Conservation (phyloP, 2,329 filamentous ascomycete species). For the Onygenales sp. region DNA sequence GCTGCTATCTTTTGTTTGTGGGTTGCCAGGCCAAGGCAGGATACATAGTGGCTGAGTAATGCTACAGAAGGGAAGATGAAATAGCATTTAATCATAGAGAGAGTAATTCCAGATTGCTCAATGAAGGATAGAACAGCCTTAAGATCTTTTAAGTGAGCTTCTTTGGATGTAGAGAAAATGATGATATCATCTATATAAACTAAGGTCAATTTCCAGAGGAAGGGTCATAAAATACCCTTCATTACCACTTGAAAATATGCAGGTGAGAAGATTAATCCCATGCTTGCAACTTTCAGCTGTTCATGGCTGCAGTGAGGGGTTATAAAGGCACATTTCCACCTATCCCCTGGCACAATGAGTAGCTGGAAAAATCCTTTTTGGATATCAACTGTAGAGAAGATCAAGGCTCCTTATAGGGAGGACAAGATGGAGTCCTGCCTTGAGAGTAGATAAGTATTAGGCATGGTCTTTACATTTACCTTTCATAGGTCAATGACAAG, state of each 20-base stretch:
- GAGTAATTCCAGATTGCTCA: not conserved
- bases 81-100: not conserved
- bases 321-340: not conserved
- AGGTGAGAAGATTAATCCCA: not conserved
- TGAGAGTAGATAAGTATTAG: not conserved
- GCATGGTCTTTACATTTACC: not conserved
- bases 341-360: not conserved
- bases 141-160: not conserved
- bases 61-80: not conserved
- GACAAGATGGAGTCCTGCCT: not conserved
- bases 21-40: not conserved
- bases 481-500: not conserved
- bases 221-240: not conserved
- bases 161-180: not conserved
- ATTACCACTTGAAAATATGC: not conserved
- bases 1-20: not conserved
- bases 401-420: not conserved
- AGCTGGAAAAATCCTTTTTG: conserved; percentile 1
- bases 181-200: not conserved
- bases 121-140: not conserved
- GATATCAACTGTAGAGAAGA: not conserved
- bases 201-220: not conserved
- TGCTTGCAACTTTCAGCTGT: not conserved
- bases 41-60: not conserved
- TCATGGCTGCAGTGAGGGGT: not conserved